Evolutionary conservation across 2,329 filamentous ascomycete genomes (phyloP), one percentile per base, ranked within the genome.

Genomic region (Cytospora piceae): DNA sequence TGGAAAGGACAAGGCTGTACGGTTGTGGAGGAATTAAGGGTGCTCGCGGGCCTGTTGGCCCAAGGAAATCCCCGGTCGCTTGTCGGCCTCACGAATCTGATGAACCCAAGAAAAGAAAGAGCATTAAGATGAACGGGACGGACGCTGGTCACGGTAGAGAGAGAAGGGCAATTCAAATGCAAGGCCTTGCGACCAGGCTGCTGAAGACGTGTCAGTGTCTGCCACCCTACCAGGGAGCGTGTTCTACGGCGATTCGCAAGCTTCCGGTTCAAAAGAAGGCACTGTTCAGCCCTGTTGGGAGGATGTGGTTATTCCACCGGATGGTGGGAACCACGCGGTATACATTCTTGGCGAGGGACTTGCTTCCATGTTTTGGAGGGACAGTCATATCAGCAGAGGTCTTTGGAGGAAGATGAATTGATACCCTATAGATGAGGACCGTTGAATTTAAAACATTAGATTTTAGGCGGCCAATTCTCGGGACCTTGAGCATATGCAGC

Each of bases 1-100:
- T 63, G 95, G 95, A 12, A 94, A 94, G 75, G 95, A 99, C 77
- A 97, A 96, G 77, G 87, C 87, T 2, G 86, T 90, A 24, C 81
- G 87, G 70, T 77, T 89, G 52, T 91, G 88, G 88, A 82, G 85
- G 70, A 87, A 89, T 74, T 90, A 79, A 73, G 58, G 29, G 27
- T 29, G 27, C 27, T 29, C 27, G 27, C 27, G 42, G 32, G 31
- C 20, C 2, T 32, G 39, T 1, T 3, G 27, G 27, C 5, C 27
- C 27, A 29, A 29, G 15, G 20, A 24, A 46, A 27, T 17, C 29
- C 15, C 3, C 0, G 2, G 4, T n/a, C 39, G 39, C 17, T 20
- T 15, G 39, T 42, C 39, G 17, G 42, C n/a, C 20, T 46, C 42
- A 22, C 42, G 4, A 20, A 15, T 46, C 1, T 3, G n/a, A n/a